Evolutionary conservation across 768 basidiomycete species (phyloP).

Genomic region (Cyathus striatus): DNA sequence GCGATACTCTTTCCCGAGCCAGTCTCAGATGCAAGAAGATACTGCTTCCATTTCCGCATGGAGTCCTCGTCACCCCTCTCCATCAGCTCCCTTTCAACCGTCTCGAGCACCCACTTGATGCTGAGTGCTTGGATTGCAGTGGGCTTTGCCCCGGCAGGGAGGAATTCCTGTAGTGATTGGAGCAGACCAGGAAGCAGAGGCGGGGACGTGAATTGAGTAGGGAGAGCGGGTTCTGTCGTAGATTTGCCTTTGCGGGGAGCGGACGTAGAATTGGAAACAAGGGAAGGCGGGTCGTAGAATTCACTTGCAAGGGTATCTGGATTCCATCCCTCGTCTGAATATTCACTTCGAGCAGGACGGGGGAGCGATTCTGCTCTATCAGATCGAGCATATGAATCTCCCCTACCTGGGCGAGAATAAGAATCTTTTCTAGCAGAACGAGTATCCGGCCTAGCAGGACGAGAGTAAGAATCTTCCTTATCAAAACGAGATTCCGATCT

Average conservation of each 20-base stretch:
- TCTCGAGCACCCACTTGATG: constrained; percentile 53
- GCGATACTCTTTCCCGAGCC: constrained; percentile 92
- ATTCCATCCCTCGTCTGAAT: too few species aligned
- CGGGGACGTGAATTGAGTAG: constrained; percentile 51
- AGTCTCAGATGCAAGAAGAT: constrained; percentile 81
- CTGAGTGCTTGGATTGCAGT: constrained; percentile 80
- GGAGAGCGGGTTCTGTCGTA: not conserved
- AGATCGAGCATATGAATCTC: too few species aligned
- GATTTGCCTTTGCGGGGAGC: not conserved
- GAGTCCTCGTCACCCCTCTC: not conserved
- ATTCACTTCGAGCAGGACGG: too few species aligned
- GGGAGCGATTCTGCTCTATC: too few species aligned
- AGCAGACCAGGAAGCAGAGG: constrained; percentile 65
- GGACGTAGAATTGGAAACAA: not conserved
- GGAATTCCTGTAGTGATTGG: constrained; percentile 46
- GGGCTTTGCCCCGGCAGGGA: constrained; percentile 54
- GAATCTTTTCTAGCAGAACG: too few species aligned
- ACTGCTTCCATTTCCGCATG: constrained; percentile 36
- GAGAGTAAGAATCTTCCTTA: too few species aligned
- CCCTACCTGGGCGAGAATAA: too few species aligned
- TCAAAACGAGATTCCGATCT: too few species aligned
- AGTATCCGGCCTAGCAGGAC: too few species aligned
- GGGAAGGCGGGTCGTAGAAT: not conserved
- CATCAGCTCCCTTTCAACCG: not conserved
- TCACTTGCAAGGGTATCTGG: too few species aligned